Conservation (phyloP, 352 stramenopile species). For the Phytophthora idaei region DNA sequence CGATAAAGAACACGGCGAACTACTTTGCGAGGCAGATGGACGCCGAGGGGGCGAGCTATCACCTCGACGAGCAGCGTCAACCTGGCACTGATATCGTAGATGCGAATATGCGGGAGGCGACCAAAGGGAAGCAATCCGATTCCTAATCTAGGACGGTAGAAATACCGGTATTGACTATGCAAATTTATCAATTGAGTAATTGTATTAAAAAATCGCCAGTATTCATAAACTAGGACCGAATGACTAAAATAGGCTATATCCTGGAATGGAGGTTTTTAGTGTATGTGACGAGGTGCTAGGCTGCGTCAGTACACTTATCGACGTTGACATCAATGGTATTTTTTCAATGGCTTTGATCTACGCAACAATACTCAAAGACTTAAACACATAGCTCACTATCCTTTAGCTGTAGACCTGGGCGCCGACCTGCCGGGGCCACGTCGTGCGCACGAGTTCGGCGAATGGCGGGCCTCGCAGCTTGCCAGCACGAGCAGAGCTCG, state of each 20-base stretch:
- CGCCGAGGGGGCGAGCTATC: conserved; percentile 1
- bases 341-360: conserved; percentile 9
- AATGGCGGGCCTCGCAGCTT: conserved; percentile 39
- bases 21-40: neutral
- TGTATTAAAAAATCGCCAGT: too few species aligned
- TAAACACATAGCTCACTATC: conserved; percentile 4
- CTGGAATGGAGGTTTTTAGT: too few species aligned
- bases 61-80: conserved; percentile 4
- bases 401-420: conserved; percentile 63
- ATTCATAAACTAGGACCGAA: too few species aligned
- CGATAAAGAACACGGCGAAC: neutral
- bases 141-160: neutral
- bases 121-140: neutral
- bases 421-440: conserved; percentile 64
- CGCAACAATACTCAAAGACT: conserved; percentile 12
- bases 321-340: conserved; percentile 6
- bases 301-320: neutral
- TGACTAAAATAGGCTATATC: too few species aligned
- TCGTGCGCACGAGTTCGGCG: conserved; percentile 53
- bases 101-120: conserved; percentile 15
- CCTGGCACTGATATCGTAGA: conserved; percentile 4
- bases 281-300: too few species aligned
- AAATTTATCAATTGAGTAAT: too few species aligned
- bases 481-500: conserved; percentile 9
- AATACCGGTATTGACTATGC: neutral